phyloP scores from a whole-genome alignment of 805 yeast species.

The Kluyveromyces aestuarii region DNA sequence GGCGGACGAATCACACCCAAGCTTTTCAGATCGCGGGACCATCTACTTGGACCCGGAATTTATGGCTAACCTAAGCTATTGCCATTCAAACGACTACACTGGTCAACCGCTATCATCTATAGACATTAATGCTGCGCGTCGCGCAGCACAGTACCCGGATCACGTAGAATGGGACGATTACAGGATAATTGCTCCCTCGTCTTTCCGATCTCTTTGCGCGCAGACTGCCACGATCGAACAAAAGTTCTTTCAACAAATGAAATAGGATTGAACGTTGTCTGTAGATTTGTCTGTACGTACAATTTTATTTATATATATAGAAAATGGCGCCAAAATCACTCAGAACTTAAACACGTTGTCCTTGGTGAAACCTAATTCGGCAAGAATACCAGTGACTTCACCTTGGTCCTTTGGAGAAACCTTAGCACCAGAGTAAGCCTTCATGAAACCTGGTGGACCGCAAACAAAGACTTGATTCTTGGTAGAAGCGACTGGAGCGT shows the following conservation, averaged over 20 bases:
- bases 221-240: background rate
- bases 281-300: too few species aligned
- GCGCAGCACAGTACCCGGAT: background rate
- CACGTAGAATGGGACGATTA: constrained; percentile 5
- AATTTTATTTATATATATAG: too few species aligned
- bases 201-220: background rate
- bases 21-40: constrained; percentile 3
- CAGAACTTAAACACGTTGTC: constrained; percentile 84
- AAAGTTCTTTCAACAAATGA: background rate
- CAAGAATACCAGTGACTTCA: constrained; percentile 78
- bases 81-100: constrained; percentile 1
- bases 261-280: too few species aligned
- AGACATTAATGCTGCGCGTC: constrained; percentile 2
- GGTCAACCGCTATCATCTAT: background rate
- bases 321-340: too few species aligned
- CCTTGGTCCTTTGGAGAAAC: constrained; percentile 88
- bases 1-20: constrained; percentile 22
- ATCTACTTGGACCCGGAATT: constrained; percentile 33
- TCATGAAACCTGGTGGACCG: constrained; percentile 91
- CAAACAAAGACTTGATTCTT: constrained; percentile 77
- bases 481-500: constrained; percentile 59
- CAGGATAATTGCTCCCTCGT: background rate
- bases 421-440: constrained; percentile 81
- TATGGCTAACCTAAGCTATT: constrained; percentile 12
- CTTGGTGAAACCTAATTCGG: constrained; percentile 80